Percentiles rank a stretch among this genome's conserved stretches.
phyloP scores from a whole-genome alignment of 345 rosid species.

The Erysimum cheiranthoides region DNA sequence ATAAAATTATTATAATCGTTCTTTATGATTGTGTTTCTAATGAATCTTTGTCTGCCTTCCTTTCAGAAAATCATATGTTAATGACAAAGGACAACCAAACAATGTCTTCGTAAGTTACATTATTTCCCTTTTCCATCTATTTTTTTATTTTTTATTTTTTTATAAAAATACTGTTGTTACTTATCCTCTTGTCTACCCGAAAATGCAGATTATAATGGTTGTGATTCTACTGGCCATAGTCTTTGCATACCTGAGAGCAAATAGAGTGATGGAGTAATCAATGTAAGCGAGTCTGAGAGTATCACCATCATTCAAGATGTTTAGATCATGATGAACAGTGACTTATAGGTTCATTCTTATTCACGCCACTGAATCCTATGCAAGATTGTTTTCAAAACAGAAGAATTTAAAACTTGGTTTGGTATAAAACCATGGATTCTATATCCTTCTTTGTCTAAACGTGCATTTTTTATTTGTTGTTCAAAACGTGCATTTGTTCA shows the following conservation, averaged over 20 bases:
- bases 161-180: neutral
- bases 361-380: slow-evolving; percentile 4
- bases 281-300: slow-evolving; percentile 13
- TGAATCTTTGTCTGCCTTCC: slow-evolving; percentile 32
- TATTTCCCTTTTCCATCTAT: neutral
- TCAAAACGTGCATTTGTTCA: slow-evolving; percentile 20
- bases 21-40: slow-evolving; percentile 3
- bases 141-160: too few species aligned
- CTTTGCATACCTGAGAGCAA: slow-evolving; percentile 51
- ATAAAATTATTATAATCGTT: neutral
- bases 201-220: slow-evolving; percentile 55
- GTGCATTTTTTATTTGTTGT: slow-evolving; percentile 1
- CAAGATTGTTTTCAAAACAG: slow-evolving; percentile 36
- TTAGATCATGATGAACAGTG: slow-evolving; percentile 14
- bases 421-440: slow-evolving; percentile 29
- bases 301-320: slow-evolving; percentile 1
- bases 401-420: slow-evolving; percentile 26
- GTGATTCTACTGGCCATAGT: slow-evolving; percentile 59
- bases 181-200: neutral
- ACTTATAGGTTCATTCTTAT: slow-evolving; percentile 29
- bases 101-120: slow-evolving; percentile 38
- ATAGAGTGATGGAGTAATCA: slow-evolving; percentile 29
- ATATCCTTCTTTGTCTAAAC: neutral
- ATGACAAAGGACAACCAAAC: slow-evolving; percentile 45
- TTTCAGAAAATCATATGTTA: slow-evolving; percentile 68